Conservation (phyloP, 768 basidiomycete genomes). For the Phlebiopsis flavidoalba region DNA sequence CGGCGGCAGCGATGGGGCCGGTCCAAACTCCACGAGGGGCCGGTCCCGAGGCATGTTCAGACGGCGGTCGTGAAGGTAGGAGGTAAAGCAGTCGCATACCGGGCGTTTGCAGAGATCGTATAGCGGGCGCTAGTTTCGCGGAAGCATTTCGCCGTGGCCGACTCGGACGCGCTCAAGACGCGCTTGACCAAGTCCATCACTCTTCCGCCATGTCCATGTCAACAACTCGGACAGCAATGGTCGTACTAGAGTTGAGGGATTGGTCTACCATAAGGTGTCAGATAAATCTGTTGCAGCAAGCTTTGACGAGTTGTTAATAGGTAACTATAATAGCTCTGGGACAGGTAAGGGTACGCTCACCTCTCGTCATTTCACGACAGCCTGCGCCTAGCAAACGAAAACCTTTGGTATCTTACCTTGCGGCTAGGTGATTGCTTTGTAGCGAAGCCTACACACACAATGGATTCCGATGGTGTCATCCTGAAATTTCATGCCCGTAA, state of each 20-base stretch:
- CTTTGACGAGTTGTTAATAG: too few species aligned
- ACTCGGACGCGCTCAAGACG: not conserved
- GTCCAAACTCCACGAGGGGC: conserved; percentile 9
- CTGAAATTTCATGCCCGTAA: conserved; percentile 15
- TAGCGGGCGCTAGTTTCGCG: not conserved
- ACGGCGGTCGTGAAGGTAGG: not conserved
- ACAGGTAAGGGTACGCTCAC: too few species aligned
- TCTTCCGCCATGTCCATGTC: not conserved
- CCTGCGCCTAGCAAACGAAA: too few species aligned
- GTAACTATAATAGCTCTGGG: too few species aligned
- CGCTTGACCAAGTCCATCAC: not conserved
- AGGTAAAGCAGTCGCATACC: not conserved
- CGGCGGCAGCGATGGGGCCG: conserved; percentile 4
- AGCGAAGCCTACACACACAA: not conserved
- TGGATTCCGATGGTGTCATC: conserved; percentile 8
- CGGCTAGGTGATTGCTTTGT: too few species aligned
- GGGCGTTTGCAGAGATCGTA: not conserved
- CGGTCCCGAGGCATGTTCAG: conserved; percentile 6
- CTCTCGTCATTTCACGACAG: too few species aligned
- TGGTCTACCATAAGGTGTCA: not conserved
- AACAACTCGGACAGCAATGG: not conserved
- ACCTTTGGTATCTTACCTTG: too few species aligned
- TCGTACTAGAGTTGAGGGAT: not conserved
- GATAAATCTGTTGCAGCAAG: too few species aligned
- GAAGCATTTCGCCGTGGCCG: not conserved